These are phyloP conservation scores for Inga leiocalycina DNA, from an alignment of 306 rosid species.

Conservation along the genomic window DNA sequence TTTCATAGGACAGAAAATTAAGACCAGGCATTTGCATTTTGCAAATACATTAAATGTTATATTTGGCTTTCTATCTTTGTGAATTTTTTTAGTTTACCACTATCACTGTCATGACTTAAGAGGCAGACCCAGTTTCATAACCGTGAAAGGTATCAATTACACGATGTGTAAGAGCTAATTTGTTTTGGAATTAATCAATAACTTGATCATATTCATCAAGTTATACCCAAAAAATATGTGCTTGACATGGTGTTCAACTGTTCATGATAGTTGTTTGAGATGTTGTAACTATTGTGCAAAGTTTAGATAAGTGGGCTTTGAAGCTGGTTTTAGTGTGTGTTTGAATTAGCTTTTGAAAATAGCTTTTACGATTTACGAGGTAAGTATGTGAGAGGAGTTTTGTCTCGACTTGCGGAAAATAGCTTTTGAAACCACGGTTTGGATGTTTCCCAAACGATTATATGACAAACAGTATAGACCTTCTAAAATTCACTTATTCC, in stretches of 20 bases:
- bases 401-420: no score
- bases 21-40: conserved; percentile 1
- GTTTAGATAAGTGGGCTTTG: background rate
- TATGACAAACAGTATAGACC: background rate
- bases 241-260: conserved; percentile 26
- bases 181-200: conserved; percentile 3
- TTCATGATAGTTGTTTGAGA: conserved; percentile 16
- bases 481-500: background rate
- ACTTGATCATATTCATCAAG: conserved; percentile 6
- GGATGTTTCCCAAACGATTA: no score
- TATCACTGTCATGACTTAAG: background rate
- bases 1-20: conserved; percentile 11
- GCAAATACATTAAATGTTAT: conserved; percentile 19
- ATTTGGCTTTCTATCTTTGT: conserved; percentile 14
- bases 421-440: no score
- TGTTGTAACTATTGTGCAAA: background rate
- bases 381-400: no score
- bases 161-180: conserved; percentile 9
- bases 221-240: conserved; percentile 2
- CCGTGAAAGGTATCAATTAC: background rate
- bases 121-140: conserved; percentile 6
- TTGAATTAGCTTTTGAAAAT: no score
- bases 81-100: conserved; percentile 1
- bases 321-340: background rate
- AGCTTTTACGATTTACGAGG: no score